Conservation (phyloP, 257 asterid species). For the Coffea eugenioides region DNA sequence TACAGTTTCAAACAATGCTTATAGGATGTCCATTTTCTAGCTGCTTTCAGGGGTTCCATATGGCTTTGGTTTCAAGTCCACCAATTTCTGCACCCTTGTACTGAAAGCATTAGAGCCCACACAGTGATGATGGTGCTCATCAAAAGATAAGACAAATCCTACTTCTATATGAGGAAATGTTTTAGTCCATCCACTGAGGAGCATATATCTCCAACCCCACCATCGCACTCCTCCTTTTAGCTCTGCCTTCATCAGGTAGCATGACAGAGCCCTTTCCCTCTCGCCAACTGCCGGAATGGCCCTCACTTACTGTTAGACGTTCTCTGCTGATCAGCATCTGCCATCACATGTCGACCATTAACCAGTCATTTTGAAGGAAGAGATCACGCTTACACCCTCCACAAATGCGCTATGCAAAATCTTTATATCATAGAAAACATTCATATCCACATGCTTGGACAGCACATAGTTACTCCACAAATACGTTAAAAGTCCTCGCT, state of each 20-base stretch:
- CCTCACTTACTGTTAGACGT: neutral
- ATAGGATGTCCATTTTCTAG: conserved; percentile 11
- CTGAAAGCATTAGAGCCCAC: conserved; percentile 17
- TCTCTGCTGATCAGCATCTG: conserved; percentile 6
- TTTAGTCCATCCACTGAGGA: conserved; percentile 10
- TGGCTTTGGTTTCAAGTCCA: conserved; percentile 15
- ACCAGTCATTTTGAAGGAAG: conserved; percentile 8
- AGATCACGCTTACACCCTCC: conserved; percentile 6
- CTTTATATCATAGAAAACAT: neutral
- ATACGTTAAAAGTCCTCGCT: neutral
- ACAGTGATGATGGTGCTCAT: conserved; percentile 20
- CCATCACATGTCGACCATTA: neutral
- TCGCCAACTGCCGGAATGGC: neutral
- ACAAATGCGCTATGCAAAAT: neutral
- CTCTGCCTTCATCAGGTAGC: conserved; percentile 9
- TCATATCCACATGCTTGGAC: neutral
- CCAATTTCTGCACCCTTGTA: conserved; percentile 22
- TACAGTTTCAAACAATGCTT: conserved; percentile 6
- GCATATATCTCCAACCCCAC: conserved; percentile 19
- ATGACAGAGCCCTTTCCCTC: conserved; percentile 1
- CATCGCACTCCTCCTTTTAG: neutral
- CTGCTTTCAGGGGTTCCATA: conserved; percentile 15
- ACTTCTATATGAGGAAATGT: conserved; percentile 28
- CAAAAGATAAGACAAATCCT: conserved; percentile 24
- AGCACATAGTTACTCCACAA: neutral